Conservation (phyloP, 2,329 filamentous ascomycete species). For the Paraconiothyrium sp. region DNA sequence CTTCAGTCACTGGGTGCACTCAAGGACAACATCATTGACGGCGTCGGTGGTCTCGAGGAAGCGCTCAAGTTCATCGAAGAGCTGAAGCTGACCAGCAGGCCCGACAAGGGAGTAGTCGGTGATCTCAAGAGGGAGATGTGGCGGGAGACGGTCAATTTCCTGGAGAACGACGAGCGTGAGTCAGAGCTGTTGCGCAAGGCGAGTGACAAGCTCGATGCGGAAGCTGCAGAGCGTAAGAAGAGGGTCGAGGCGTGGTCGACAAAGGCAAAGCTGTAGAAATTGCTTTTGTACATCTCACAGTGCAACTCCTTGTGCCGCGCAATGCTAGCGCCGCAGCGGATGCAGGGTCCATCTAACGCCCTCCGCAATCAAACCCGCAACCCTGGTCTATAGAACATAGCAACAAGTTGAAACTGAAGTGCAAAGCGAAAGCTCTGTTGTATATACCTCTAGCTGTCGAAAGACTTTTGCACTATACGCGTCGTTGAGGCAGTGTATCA, state of each 20-base stretch:
- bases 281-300: slow-evolving; percentile 1
- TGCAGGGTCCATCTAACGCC: slow-evolving; percentile 32
- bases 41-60: background rate
- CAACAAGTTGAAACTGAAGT: background rate
- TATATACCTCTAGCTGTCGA: background rate
- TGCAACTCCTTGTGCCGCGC: slow-evolving; percentile 10
- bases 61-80: slow-evolving; percentile 1
- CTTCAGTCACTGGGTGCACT: background rate
- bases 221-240: background rate
- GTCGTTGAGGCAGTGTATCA: slow-evolving; percentile 13
- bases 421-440: too few species aligned
- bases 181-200: background rate
- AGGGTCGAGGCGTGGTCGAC: background rate
- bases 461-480: background rate
- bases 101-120: background rate
- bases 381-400: background rate
- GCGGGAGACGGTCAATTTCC: background rate
- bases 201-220: background rate
- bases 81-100: background rate
- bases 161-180: background rate
- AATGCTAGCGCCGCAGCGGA: slow-evolving; percentile 25
- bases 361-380: background rate
- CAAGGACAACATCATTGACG: background rate
- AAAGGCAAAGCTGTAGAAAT: background rate
- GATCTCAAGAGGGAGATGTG: background rate